Conservation (phyloP, 176 grass and related monocot species). For the Puccinellia tenuiflora region DNA sequence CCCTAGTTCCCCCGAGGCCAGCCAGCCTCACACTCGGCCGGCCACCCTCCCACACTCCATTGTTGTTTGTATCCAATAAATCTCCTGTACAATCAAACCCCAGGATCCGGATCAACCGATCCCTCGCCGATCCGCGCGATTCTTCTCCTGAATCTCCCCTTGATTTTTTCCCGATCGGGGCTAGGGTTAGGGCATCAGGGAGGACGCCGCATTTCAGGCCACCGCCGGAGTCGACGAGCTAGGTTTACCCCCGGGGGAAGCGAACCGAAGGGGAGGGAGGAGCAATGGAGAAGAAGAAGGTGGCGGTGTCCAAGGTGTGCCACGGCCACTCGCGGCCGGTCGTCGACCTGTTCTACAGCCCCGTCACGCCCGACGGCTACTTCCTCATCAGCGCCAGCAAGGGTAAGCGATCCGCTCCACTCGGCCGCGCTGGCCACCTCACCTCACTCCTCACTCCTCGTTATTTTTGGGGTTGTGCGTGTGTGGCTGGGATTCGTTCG, state of each 20-base stretch:
- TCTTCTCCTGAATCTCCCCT: neutral
- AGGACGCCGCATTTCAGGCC: conserved; percentile 20
- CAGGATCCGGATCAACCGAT: conserved; percentile 23
- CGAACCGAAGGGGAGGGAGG: neutral
- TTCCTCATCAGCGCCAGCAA: conserved; percentile 99
- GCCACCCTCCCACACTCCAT: neutral
- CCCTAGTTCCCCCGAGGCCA: neutral
- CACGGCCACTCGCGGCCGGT: conserved; percentile 97
- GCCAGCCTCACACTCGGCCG: conserved; percentile 5
- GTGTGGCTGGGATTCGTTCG: neutral
- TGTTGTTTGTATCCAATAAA: conserved; percentile 32
- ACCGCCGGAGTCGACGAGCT: neutral
- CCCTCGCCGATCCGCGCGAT: neutral
- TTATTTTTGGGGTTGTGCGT: neutral
- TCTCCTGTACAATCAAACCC: conserved; percentile 24
- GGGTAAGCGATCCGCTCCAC: conserved; percentile 32
- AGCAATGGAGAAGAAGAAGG: conserved; percentile 95
- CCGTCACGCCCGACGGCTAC: conserved; percentile 74
- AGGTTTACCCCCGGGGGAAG: neutral
- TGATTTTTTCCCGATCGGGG: conserved; percentile 5
- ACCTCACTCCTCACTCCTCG: neutral
- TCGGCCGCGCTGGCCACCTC: neutral
- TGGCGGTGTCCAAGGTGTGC: conserved; percentile 79
- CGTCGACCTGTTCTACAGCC: conserved; percentile 90
- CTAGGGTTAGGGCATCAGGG: conserved; percentile 44